Conservation (phyloP, 768 basidiomycete genomes). For the Cubamyces lactineus region DNA sequence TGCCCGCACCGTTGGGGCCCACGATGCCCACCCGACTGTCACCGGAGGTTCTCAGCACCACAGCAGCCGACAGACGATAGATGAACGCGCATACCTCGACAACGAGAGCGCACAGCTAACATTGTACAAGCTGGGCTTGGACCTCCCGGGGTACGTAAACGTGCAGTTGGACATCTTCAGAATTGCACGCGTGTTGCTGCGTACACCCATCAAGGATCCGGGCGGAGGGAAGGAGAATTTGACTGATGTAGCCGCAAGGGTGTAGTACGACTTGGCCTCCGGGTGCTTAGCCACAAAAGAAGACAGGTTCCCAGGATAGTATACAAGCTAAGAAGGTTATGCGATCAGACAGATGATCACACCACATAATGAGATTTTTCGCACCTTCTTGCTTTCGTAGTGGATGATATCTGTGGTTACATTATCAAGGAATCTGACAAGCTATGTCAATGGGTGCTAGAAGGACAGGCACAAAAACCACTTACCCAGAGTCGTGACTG, state of each 20-base stretch:
- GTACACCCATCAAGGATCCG: conserved; percentile 95
- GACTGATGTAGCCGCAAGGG: conserved; percentile 88
- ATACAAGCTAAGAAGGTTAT: conserved; percentile 64
- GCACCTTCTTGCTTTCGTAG: conserved; percentile 93
- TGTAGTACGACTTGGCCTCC: conserved; percentile 96
- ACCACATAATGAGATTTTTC: conserved; percentile 10
- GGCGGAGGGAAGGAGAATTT: conserved; percentile 96
- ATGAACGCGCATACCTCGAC: conserved; percentile 62
- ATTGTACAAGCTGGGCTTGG: conserved; percentile 78
- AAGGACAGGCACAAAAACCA: conserved; percentile 9
- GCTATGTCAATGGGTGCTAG: not conserved
- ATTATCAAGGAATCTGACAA: conserved; percentile 82
- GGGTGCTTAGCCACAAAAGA: conserved; percentile 89
- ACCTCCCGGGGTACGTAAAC: conserved; percentile 89
- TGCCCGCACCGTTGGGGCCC: conserved; percentile 95
- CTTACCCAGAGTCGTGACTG: conserved; percentile 94
- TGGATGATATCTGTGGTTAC: conserved; percentile 97
- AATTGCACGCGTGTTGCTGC: conserved; percentile 94
- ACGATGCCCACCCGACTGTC: conserved; percentile 86
- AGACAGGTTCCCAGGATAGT: conserved; percentile 92
- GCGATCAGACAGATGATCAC: conserved; percentile 14
- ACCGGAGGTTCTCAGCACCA: conserved; percentile 28
- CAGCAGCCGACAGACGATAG: not conserved
- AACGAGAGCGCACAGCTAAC: conserved; percentile 94
- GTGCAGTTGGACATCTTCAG: conserved; percentile 91